Base-by-base conservation (phyloP, 371 early-diverging fungal species). In the Mortierella polycephala region DNA sequence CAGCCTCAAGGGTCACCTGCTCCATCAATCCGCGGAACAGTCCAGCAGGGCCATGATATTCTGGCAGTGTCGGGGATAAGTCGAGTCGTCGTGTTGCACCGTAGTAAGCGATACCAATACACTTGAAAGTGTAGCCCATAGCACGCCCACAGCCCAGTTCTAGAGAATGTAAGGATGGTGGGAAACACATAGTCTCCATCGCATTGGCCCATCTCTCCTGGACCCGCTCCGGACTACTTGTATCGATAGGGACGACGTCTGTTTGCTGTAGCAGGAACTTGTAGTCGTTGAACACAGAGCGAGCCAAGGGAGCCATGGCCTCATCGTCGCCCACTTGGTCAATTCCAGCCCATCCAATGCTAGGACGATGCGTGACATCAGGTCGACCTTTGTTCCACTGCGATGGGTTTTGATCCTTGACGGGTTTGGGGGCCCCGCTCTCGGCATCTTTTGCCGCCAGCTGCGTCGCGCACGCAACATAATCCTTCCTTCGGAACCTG, bases 1-100 rank as follows among this genome's bases (percentile, higher is more conserved):
- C 91, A 5, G 81, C 90, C 69, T 90, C 84, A 74, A 90, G 70
- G 8, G 85, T 83, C 30, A 91, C 62, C 62, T 89, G 74, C 53
- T 74, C 69, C 63, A 71, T 61, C 37, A 65, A 23, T 2, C 71
- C 69, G 1, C 67, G 66, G 64, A 74, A 75, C n/a, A 71, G 64
- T n/a, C 79, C 81, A 9, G 51, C 45, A 16, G 73, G 59, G 2
- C 79, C 79, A 14, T 41, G 23, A 14, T 77, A 77, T 41, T 71
- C 79, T 45, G 69, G 65, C 10, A 44, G 20, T 0, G 72, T 62
- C 2, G 79, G 69, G 7, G 55, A 53, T 1, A 69, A 56, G 37
- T 77, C 79, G 8, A 52, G 20, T 0, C 73, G 71, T 44, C 90
- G 79, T 14, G 88, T 87, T 20, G 86, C 87, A 7, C 84, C 85